These are phyloP conservation scores for Panaeolus cyanescens DNA, from an alignment of 768 basidiomycete genomes.

Conservation along the genomic window DNA sequence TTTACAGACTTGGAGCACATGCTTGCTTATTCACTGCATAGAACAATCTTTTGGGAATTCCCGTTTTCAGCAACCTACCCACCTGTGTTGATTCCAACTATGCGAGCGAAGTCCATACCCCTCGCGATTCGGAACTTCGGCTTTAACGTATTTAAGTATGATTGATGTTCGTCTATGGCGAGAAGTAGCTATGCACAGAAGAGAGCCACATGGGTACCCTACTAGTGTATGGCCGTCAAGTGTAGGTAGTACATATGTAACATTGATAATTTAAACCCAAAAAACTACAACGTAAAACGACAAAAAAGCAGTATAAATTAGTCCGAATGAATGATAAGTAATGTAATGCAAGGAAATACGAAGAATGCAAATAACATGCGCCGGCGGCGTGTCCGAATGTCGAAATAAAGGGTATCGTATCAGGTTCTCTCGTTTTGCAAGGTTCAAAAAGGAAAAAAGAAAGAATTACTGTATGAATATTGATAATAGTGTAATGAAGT, in stretches of 20 bases:
- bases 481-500: conserved; percentile 1
- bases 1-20: conserved; percentile 2
- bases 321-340: conserved; percentile 8
- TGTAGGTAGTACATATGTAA: conserved; percentile 2
- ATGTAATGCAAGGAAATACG: conserved; percentile 9
- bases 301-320: conserved; percentile 1
- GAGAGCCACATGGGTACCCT: background rate
- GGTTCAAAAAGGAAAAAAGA: conserved; percentile 3
- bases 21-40: background rate
- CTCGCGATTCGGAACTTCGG: conserved; percentile 2
- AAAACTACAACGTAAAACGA: conserved; percentile 3
- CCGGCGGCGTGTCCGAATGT: conserved; percentile 15
- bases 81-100: background rate
- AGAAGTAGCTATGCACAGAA: background rate
- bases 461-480: conserved; percentile 2
- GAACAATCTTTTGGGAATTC: background rate
- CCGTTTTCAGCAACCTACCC: background rate
- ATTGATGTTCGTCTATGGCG: conserved; percentile 1
- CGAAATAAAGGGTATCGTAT: conserved; percentile 13
- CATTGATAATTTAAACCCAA: conserved; percentile 2
- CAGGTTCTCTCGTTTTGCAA: background rate
- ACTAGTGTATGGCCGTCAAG: background rate
- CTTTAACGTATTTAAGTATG: conserved; percentile 1
- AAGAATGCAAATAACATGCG: conserved; percentile 12
- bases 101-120: background rate